A percentile compares a stretch with the other conserved stretches of the same genome.
These are phyloP conservation scores for Arthrinium puccinioides DNA, from an alignment of 2,329 filamentous ascomycete genomes.

Conservation along the genomic window DNA sequence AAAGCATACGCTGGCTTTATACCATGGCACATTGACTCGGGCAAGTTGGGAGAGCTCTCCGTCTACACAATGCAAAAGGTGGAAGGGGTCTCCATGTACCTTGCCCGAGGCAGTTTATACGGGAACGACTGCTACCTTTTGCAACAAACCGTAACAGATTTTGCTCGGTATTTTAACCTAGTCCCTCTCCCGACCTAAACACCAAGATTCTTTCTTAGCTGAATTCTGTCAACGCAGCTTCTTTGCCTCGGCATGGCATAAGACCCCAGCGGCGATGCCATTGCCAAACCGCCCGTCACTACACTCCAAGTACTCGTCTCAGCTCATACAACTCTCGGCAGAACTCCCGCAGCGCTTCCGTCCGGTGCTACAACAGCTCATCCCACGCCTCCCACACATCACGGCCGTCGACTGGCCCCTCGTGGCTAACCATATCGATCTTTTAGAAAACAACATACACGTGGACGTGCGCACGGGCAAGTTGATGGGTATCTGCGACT, in stretches of 20 bases:
- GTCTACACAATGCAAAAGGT: conserved; percentile 10
- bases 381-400: conserved; percentile 7
- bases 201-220: conserved; percentile 2
- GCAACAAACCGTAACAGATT: conserved; percentile 6
- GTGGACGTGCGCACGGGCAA: conserved; percentile 8
- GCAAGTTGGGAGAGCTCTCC: conserved; percentile 3
- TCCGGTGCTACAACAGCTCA: conserved; percentile 5
- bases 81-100: conserved; percentile 8
- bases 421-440: conserved; percentile 10
- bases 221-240: conserved; percentile 6
- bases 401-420: conserved; percentile 8
- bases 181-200: neutral
- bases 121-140: conserved; percentile 8
- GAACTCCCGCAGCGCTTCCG: conserved; percentile 9
- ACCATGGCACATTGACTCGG: conserved; percentile 6
- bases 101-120: conserved; percentile 5
- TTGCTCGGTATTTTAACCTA: conserved; percentile 5
- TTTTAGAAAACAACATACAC: conserved; percentile 14
- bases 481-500: conserved; percentile 11
- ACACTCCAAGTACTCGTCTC: conserved; percentile 5
- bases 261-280: conserved; percentile 7
- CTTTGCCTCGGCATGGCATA: conserved; percentile 10
- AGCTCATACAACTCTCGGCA: conserved; percentile 4
- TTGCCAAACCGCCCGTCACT: conserved; percentile 6
- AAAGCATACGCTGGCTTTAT: conserved; percentile 8